Percentiles rank a stretch among this genome's conserved stretches.
These are phyloP conservation scores for Apiosordaria backusii DNA, from an alignment of 495 filamentous ascomycete genomes.

Conservation along the genomic window DNA sequence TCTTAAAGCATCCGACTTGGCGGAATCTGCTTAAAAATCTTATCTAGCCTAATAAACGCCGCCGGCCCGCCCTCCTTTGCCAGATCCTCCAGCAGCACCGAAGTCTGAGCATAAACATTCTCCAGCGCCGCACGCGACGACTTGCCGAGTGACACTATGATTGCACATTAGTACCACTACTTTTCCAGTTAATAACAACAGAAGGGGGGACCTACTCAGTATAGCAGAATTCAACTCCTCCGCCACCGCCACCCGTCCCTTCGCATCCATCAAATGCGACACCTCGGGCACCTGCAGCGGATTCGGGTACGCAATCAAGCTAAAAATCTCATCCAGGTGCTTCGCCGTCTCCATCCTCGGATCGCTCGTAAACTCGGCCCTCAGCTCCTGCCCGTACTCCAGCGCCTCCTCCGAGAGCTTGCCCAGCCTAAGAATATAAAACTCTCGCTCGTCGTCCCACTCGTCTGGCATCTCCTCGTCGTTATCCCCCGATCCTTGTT, in stretches of 20 bases:
- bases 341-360: slow-evolving; percentile 63
- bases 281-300: slow-evolving; percentile 71
- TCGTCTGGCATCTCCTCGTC: slow-evolving; percentile 72
- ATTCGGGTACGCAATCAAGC: slow-evolving; percentile 81
- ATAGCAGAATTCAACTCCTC: slow-evolving; percentile 96
- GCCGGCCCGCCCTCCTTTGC: slow-evolving; percentile 79
- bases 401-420: slow-evolving; percentile 63
- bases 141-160: slow-evolving; percentile 79
- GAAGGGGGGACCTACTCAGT: slow-evolving; percentile 58
- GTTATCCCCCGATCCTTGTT: slow-evolving; percentile 57
- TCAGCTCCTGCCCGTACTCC: slow-evolving; percentile 75
- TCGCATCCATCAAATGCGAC: slow-evolving; percentile 72
- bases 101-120: slow-evolving; percentile 80
- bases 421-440: slow-evolving; percentile 42
- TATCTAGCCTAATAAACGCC: slow-evolving; percentile 81
- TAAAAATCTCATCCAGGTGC: slow-evolving; percentile 80
- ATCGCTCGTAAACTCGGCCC: slow-evolving; percentile 71
- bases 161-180: slow-evolving; percentile 2
- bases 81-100: slow-evolving; percentile 76
- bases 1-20: slow-evolving; percentile 16
- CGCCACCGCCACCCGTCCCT: slow-evolving; percentile 73
- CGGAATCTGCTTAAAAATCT: slow-evolving; percentile 51
- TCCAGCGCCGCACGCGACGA: slow-evolving; percentile 85
- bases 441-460: slow-evolving; percentile 38
- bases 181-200: neutral